Conservation (phyloP, 2,329 filamentous ascomycete genomes). For the Monosporascus sp. region DNA sequence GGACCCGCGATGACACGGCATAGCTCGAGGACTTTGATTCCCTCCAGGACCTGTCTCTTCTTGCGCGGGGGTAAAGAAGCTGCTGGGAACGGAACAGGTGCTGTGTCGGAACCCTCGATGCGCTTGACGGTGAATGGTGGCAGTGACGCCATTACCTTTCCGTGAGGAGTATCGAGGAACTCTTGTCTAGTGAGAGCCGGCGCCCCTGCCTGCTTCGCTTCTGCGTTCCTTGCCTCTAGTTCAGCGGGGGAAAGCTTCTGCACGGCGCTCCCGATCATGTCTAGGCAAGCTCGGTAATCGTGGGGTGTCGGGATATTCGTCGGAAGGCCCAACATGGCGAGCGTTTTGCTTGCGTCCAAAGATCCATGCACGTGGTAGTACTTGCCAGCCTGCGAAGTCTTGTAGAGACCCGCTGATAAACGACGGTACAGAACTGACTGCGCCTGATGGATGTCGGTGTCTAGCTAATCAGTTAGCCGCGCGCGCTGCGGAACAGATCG, state of each 20-base stretch:
- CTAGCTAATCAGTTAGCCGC: conserved; percentile 32
- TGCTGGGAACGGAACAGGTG: conserved; percentile 37
- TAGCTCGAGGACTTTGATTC: conserved; percentile 69
- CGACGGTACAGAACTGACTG: conserved; percentile 69
- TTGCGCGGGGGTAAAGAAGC: conserved; percentile 18
- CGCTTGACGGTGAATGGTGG: conserved; percentile 46
- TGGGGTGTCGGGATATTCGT: conserved; percentile 56
- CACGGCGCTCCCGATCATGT: conserved; percentile 55
- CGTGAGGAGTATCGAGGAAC: conserved; percentile 53
- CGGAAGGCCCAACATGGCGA: conserved; percentile 66
- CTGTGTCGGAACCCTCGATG: conserved; percentile 43
- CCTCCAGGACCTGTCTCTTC: conserved; percentile 40
- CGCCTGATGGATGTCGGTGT: conserved; percentile 66
- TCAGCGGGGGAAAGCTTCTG: conserved; percentile 48
- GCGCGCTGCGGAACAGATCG: conserved; percentile 19
- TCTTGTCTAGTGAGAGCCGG: conserved; percentile 55
- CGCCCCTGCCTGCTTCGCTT: conserved; percentile 55
- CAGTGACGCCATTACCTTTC: conserved; percentile 33
- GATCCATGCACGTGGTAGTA: conserved; percentile 76
- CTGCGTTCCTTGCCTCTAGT: conserved; percentile 53
- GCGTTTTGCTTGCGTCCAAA: conserved; percentile 63
- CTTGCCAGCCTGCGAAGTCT: conserved; percentile 59
- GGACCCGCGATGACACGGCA: conserved; percentile 73
- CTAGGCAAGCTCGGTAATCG: conserved; percentile 54
- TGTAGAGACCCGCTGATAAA: conserved; percentile 68